phyloP scores from a whole-genome alignment of 1,284 basidiomycete genomes.

The Cystobasidium sp. region DNA sequence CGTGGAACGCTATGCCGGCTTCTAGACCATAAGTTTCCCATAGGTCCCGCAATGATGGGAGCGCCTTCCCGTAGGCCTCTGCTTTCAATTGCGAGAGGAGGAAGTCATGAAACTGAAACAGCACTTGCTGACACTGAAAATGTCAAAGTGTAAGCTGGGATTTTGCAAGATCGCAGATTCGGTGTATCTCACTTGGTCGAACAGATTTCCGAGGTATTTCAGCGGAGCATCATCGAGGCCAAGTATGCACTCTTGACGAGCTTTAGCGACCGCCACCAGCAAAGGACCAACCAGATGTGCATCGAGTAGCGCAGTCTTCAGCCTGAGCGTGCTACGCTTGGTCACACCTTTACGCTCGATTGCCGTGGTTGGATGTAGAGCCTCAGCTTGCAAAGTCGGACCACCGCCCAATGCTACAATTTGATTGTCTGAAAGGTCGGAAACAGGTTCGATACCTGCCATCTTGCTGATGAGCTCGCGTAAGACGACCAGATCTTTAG shows the following conservation, averaged over 20 bases:
- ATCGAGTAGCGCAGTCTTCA: constrained; percentile 56
- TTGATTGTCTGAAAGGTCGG: constrained; percentile 81
- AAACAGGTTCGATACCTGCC: constrained; percentile 86
- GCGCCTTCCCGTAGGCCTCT: constrained; percentile 57
- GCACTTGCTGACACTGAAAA: constrained; percentile 60
- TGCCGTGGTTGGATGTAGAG: constrained; percentile 61
- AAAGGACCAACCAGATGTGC: constrained; percentile 69
- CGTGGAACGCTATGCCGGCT: constrained; percentile 85
- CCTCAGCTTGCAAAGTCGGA: constrained; percentile 79
- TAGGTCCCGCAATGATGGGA: constrained; percentile 72
- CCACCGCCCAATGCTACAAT: constrained; percentile 89
- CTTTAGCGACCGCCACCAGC: constrained; percentile 86
- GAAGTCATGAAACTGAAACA: constrained; percentile 64
- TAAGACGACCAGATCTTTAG: constrained; percentile 87
- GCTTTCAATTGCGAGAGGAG: constrained; percentile 57
- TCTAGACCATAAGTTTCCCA: constrained; percentile 75
- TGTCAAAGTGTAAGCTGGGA: neutral
- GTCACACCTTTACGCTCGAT: constrained; percentile 43
- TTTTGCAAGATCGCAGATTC: neutral
- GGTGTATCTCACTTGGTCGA: constrained; percentile 69
- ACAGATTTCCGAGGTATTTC: constrained; percentile 81
- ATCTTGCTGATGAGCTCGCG: constrained; percentile 93
- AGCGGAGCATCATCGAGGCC: constrained; percentile 67
- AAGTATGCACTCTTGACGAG: constrained; percentile 78
- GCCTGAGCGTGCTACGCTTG: constrained; percentile 65